Percentiles rank a stretch among this genome's conserved stretches.
phyloP scores from a whole-genome alignment of 768 basidiomycete genomes.

The Hygrocybe punicea region DNA sequence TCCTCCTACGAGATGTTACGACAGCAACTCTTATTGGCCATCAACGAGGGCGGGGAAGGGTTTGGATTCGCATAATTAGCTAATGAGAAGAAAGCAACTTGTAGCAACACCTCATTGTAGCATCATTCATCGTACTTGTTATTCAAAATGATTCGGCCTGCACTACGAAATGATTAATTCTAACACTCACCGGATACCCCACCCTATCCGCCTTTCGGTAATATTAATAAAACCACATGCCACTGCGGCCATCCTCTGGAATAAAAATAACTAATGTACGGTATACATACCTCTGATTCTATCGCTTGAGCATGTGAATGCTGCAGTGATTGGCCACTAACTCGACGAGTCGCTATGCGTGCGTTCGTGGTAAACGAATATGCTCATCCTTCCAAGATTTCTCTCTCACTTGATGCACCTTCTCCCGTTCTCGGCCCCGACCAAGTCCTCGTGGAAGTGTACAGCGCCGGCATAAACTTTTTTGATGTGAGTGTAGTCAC shows the following conservation, averaged over 20 bases:
- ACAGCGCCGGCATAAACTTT: constrained; percentile 74
- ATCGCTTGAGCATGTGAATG: no score
- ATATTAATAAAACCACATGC: no score
- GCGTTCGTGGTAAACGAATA: constrained; percentile 73
- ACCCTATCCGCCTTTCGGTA: no score
- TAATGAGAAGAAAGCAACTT: constrained; percentile 8
- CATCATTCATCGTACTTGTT: constrained; percentile 6
- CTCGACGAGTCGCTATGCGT: constrained; percentile 55
- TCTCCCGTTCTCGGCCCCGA: constrained; percentile 50
- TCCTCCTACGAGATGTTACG: constrained; percentile 96
- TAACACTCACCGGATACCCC: no score
- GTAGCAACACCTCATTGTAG: constrained; percentile 22
- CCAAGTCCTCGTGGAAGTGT: constrained; percentile 72
- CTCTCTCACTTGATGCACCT: constrained; percentile 51
- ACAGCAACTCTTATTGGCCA: constrained; percentile 83
- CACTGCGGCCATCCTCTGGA: no score
- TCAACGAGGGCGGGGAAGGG: constrained; percentile 94
- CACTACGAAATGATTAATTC: no score
- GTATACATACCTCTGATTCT: no score
- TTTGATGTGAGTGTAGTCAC: constrained; percentile 51
- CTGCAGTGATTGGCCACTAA: no score
- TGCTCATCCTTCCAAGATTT: constrained; percentile 63
- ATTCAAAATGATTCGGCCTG: neutral
- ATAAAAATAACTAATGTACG: no score
- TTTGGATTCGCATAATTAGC: constrained; percentile 65